A percentile compares a stretch with the other conserved stretches of the same genome.
phyloP scores from a whole-genome alignment of 2,329 filamentous ascomycete species.

The Fusarium guadeloupense region DNA sequence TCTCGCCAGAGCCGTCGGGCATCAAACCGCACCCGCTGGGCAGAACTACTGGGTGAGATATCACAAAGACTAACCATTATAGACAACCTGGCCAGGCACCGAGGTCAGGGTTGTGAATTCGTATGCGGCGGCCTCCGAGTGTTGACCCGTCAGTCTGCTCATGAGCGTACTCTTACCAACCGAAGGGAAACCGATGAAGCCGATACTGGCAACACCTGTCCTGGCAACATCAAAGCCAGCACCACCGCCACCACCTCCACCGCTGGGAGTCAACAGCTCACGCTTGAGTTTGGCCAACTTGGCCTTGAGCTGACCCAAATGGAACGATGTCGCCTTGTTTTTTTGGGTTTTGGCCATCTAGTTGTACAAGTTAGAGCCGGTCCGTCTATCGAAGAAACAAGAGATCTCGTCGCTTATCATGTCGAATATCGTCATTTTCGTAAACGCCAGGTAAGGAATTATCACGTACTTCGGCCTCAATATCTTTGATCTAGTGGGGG shows the following conservation, averaged over 20 bases:
- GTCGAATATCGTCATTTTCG: too few species aligned
- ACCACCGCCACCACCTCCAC: conserved; percentile 80
- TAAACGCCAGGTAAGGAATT: too few species aligned
- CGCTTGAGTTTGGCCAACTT: conserved; percentile 98
- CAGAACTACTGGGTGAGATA: conserved; percentile 5
- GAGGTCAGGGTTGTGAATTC: conserved; percentile 99
- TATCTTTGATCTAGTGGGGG: conserved; percentile 82
- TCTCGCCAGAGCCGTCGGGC: conserved; percentile 25
- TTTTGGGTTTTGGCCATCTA: conserved; percentile 97
- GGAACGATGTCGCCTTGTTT: conserved; percentile 94
- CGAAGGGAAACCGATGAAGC: conserved; percentile 97
- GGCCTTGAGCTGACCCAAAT: conserved; percentile 95
- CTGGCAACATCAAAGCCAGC: conserved; percentile 96
- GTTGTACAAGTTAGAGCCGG: conserved; percentile 33
- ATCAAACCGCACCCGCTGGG: conserved; percentile 26
- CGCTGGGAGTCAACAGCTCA: conserved; percentile 87
- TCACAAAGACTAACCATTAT: conserved; percentile 72
- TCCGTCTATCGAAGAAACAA: conserved; percentile 1
- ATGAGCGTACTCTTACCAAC: conserved; percentile 99
- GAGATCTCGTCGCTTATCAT: too few species aligned
- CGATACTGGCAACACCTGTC: conserved; percentile 95
- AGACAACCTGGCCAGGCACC: conserved; percentile 93
- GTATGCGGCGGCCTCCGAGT: conserved; percentile 96
- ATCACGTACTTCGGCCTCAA: conserved; percentile 86
- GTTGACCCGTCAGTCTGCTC: conserved; percentile 92